phyloP scores from a whole-genome alignment of 2,329 filamentous ascomycete genomes.

The Penicillium brevicompactum region DNA sequence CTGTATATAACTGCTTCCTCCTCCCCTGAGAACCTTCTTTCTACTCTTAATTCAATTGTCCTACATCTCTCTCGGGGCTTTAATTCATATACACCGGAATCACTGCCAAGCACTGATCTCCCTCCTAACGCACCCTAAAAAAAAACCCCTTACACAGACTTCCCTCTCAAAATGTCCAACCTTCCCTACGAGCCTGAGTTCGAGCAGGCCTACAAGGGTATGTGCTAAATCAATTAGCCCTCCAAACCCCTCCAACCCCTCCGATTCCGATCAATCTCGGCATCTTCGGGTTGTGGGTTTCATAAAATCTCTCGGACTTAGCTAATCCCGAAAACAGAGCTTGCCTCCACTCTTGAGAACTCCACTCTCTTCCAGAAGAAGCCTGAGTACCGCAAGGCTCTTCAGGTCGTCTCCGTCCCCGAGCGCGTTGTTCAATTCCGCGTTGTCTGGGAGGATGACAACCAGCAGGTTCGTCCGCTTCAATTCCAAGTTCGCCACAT shows the following conservation, averaged over 20 bases:
- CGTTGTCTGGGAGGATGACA: constrained; percentile 95
- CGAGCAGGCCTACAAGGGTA: constrained; percentile 96
- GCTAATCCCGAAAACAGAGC: constrained; percentile 61
- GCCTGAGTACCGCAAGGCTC: constrained; percentile 90
- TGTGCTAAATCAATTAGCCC: constrained; percentile 29
- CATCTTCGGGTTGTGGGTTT: constrained; percentile 20
- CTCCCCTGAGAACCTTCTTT: constrained; percentile 19
- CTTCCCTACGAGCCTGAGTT: constrained; percentile 91
- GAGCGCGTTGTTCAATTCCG: constrained; percentile 98
- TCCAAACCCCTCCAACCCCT: constrained; percentile 1
- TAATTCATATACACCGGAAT: neutral
- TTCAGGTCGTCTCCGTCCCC: constrained; percentile 83
- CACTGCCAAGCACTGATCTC: constrained; percentile 8
- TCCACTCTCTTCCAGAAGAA: constrained; percentile 90
- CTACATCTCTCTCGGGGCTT: constrained; percentile 11
- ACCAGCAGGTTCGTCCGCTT: constrained; percentile 55
- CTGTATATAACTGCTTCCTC: constrained; percentile 28
- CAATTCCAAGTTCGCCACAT: neutral
- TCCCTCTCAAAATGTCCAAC: constrained; percentile 68
- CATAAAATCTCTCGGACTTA: constrained; percentile 12
- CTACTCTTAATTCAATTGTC: constrained; percentile 6
- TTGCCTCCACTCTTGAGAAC: constrained; percentile 91
- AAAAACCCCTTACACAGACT: constrained; percentile 7
- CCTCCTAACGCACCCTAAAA: neutral
- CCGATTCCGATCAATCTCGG: constrained; percentile 13